A percentile compares a stretch with the other conserved stretches of the same genome.
These are phyloP conservation scores for Firmiana major DNA, from an alignment of 345 rosid genomes.

Conservation along the genomic window DNA sequence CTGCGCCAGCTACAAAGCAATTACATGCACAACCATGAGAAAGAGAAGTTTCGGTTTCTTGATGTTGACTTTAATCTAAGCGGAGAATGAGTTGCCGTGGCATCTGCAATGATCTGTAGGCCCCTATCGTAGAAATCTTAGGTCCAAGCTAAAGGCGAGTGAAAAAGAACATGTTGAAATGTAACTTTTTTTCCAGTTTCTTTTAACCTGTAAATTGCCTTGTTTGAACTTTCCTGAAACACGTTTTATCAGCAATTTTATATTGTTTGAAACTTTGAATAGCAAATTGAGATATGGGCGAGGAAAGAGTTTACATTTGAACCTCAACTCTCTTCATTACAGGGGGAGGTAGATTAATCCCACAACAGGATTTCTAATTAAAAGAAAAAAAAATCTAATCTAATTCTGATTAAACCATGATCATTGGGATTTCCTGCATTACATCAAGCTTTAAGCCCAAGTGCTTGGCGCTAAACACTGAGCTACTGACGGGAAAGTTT, in stretches of 20 bases:
- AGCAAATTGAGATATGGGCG: background rate
- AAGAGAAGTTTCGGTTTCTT: background rate
- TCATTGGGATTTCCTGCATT: background rate
- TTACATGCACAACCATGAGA: background rate
- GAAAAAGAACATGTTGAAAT: background rate
- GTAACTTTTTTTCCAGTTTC: background rate
- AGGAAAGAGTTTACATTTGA: background rate
- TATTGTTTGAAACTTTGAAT: background rate
- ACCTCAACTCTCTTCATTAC: background rate
- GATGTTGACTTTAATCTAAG: background rate
- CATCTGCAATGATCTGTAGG: background rate
- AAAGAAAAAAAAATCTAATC: background rate
- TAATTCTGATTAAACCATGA: background rate
- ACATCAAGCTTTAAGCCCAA: background rate
- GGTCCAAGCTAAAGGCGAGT: background rate
- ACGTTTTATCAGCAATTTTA: background rate
- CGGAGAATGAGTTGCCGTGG: background rate
- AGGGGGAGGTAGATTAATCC: no score
- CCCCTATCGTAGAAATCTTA: background rate
- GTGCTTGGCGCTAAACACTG: background rate
- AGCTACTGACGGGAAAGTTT: background rate
- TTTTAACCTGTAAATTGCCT: background rate
- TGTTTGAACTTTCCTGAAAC: background rate
- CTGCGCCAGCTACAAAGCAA: slow-evolving; percentile 31
- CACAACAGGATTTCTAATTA: background rate